Conservation (phyloP, 306 rosid genomes). For the Phaseolus lunatus region DNA sequence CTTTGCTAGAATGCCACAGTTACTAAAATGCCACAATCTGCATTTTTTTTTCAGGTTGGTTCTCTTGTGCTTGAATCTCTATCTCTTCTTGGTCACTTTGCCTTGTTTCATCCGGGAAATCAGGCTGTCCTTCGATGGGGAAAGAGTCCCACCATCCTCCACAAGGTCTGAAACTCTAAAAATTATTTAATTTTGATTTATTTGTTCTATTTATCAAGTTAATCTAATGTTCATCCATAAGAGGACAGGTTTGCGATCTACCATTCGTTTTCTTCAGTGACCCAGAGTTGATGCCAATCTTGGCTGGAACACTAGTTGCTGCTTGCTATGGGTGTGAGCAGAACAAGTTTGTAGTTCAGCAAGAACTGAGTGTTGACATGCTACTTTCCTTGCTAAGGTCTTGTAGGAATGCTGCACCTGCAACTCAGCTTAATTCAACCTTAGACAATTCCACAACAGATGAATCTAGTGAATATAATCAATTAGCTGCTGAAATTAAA, state of each 20-base stretch:
- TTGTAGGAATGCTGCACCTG: slow-evolving; percentile 65
- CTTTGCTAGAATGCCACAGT: background rate
- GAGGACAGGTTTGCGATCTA: slow-evolving; percentile 86
- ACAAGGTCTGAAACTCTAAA: slow-evolving; percentile 68
- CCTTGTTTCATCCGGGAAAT: slow-evolving; percentile 87
- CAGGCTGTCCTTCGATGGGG: slow-evolving; percentile 99
- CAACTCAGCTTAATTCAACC: slow-evolving; percentile 54
- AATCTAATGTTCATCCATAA: slow-evolving; percentile 54
- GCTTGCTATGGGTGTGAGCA: slow-evolving; percentile 92
- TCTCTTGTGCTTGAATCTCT: slow-evolving; percentile 84
- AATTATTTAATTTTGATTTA: slow-evolving; percentile 2
- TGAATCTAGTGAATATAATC: slow-evolving; percentile 64
- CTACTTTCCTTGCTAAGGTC: slow-evolving; percentile 82
- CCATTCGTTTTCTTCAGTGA: slow-evolving; percentile 97
- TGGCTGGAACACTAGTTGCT: slow-evolving; percentile 88
- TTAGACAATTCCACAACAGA: slow-evolving; percentile 57
- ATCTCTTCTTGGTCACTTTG: slow-evolving; percentile 89
- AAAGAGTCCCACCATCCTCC: slow-evolving; percentile 94
- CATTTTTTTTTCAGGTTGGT: slow-evolving; percentile 69
- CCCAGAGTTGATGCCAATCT: slow-evolving; percentile 95
- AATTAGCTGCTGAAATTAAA: slow-evolving; percentile 51
- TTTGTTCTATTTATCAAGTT: slow-evolving; percentile 37
- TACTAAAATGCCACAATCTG: slow-evolving; percentile 36
- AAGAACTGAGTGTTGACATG: slow-evolving; percentile 94
- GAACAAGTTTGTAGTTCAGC: slow-evolving; percentile 92